Conservation (phyloP, 1,139 yeast genomes). For the Geotrichum histeridarum region DNA sequence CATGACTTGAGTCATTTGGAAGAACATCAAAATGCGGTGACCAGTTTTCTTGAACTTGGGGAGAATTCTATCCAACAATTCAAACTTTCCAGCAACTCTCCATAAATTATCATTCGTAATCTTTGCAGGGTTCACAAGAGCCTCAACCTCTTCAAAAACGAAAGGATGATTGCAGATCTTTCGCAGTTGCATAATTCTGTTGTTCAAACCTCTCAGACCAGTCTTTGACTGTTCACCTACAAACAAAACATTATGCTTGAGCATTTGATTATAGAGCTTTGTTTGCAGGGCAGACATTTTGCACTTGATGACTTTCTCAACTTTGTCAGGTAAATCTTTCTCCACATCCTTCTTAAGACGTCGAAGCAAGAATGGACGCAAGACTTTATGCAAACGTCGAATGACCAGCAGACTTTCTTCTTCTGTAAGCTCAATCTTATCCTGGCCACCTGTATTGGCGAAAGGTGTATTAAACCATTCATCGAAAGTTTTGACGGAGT, state of each 20-base stretch:
- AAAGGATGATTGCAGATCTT: constrained; percentile 96
- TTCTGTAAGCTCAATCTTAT: constrained; percentile 87
- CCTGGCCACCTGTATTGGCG: constrained; percentile 93
- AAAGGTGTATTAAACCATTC: constrained; percentile 99
- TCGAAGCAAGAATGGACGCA: constrained; percentile 85
- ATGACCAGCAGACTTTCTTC: constrained; percentile 92
- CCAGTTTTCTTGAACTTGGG: constrained; percentile 84
- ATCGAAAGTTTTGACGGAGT: constrained; percentile 93
- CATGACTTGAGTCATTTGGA: constrained; percentile 98
- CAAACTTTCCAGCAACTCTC: constrained; percentile 92
- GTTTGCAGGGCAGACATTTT: constrained; percentile 77
- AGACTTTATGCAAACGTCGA: constrained; percentile 86
- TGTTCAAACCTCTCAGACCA: constrained; percentile 86
- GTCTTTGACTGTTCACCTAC: constrained; percentile 68
- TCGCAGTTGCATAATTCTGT: constrained; percentile 91
- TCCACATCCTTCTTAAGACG: constrained; percentile 94
- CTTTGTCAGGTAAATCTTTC: constrained; percentile 88
- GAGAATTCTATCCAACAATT: constrained; percentile 76
- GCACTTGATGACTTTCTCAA: constrained; percentile 86
- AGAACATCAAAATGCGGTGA: constrained; percentile 88
- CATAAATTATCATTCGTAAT: constrained; percentile 60
- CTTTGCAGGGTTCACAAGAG: constrained; percentile 46
- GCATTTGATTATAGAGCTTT: constrained; percentile 80
- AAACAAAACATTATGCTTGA: constrained; percentile 76
- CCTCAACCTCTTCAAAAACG: constrained; percentile 92